Conservation (phyloP, 495 filamentous ascomycete species). For the Cercophora scortea region DNA sequence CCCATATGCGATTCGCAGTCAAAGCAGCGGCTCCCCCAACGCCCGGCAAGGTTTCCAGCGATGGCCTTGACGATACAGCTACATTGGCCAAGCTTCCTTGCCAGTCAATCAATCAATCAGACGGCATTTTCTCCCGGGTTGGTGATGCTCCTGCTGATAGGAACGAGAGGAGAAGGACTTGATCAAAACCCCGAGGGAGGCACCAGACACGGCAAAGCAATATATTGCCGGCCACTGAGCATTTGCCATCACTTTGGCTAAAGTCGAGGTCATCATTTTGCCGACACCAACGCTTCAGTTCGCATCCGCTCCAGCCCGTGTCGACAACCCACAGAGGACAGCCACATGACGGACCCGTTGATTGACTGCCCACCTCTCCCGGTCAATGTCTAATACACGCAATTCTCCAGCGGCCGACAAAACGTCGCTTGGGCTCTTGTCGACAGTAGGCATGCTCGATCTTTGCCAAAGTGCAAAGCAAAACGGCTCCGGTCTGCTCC, state of each 20-base stretch:
- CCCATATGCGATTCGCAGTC: too few species aligned
- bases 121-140: too few species aligned
- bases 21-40: too few species aligned
- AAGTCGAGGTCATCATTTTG: slow-evolving; percentile 23
- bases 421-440: not conserved
- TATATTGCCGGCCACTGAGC: slow-evolving; percentile 22
- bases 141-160: not conserved
- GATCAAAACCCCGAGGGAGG: slow-evolving; percentile 12
- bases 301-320: slow-evolving; percentile 8
- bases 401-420: not conserved
- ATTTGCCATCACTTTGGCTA: slow-evolving; percentile 26
- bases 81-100: too few species aligned
- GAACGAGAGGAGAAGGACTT: not conserved
- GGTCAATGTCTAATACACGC: too few species aligned
- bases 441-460: too few species aligned
- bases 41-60: too few species aligned
- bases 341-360: slow-evolving; percentile 18
- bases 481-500: not conserved
- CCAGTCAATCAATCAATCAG: too few species aligned
- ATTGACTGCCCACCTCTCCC: slow-evolving; percentile 1
- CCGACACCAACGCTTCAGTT: slow-evolving; percentile 18
- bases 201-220: slow-evolving; percentile 26
- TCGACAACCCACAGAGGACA: slow-evolving; percentile 7
- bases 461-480: not conserved
- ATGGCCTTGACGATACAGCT: too few species aligned